phyloP scores from a whole-genome alignment of 2,329 filamentous ascomycete species.

The Raffaelea ambrosiae region DNA sequence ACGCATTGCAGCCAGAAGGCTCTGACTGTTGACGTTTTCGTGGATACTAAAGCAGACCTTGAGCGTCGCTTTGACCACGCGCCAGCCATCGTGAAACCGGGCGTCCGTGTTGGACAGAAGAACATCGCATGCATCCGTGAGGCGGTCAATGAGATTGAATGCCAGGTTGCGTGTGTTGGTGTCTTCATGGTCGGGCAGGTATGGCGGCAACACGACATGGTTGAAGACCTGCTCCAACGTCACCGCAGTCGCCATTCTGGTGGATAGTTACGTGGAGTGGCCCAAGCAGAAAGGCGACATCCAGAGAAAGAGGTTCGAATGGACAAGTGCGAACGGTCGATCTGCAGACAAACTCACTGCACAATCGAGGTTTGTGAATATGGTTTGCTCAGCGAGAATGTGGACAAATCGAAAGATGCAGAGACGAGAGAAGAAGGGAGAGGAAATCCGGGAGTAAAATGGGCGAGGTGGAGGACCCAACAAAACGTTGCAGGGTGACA shows the following conservation, averaged over 20 bases:
- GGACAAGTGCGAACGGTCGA: no score
- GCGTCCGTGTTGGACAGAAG: neutral
- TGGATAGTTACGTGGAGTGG: neutral
- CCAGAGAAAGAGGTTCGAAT: no score
- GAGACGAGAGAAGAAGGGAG: no score
- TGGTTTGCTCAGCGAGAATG: no score
- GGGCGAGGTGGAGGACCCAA: no score
- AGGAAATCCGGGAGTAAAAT: no score
- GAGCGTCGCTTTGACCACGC: neutral
- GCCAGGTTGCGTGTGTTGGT: neutral
- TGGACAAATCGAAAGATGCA: no score
- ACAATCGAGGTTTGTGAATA: no score
- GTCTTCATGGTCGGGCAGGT: slow-evolving; percentile 6
- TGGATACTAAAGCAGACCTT: neutral
- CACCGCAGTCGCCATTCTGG: neutral
- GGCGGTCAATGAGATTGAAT: neutral
- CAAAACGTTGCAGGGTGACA: no score
- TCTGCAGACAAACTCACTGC: no score
- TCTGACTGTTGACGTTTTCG: neutral
- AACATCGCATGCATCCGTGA: neutral
- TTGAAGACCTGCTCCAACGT: slow-evolving; percentile 4
- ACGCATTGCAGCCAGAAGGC: neutral
- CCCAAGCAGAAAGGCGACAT: no score
- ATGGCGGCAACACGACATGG: slow-evolving; percentile 10
- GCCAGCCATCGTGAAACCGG: slow-evolving; percentile 1